Evolutionary conservation across 192 early-diverging fungal genomes (phyloP).

Genomic region (Rhizophagus sp.): DNA sequence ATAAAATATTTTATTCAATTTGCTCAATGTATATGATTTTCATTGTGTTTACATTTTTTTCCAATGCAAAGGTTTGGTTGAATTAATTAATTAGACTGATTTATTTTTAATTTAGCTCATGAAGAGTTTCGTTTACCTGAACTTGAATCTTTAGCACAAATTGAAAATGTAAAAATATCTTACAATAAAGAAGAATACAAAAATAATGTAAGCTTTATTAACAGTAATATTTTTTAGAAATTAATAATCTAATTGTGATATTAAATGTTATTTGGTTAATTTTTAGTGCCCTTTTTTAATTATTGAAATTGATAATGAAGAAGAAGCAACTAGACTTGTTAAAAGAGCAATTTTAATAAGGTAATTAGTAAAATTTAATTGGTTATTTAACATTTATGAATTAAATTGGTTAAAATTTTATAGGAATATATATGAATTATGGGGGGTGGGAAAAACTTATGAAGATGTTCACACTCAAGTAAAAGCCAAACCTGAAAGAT

Average conservation of each 20-base stretch:
- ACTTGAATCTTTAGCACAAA: constrained; percentile 76
- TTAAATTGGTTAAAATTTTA: constrained; percentile 5
- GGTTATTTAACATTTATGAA: background rate
- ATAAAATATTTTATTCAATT: constrained; percentile 68
- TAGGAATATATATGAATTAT: constrained; percentile 76
- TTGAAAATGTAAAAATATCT: constrained; percentile 70
- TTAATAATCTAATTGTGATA: background rate
- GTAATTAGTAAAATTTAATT: constrained; percentile 38
- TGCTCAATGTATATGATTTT: constrained; percentile 55
- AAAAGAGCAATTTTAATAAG: constrained; percentile 84
- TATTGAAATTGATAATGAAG: constrained; percentile 67
- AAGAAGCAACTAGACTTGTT: constrained; percentile 71
- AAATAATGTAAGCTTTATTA: constrained; percentile 62
- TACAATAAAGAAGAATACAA: constrained; percentile 65
- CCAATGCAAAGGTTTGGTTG: background rate
- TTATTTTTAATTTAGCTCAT: constrained; percentile 39
- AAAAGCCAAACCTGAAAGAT: constrained; percentile 57
- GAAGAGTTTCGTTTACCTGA: constrained; percentile 79
- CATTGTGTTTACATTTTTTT: background rate
- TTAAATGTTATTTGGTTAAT: background rate
- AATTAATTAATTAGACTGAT: background rate
- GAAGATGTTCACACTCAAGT: constrained; percentile 62
- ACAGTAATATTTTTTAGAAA: background rate
- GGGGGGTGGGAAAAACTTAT: constrained; percentile 67
- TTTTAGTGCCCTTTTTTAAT: constrained; percentile 79